Evolutionary conservation across 768 basidiomycete species (phyloP).

Genomic region (Albatrellus ellisii): DNA sequence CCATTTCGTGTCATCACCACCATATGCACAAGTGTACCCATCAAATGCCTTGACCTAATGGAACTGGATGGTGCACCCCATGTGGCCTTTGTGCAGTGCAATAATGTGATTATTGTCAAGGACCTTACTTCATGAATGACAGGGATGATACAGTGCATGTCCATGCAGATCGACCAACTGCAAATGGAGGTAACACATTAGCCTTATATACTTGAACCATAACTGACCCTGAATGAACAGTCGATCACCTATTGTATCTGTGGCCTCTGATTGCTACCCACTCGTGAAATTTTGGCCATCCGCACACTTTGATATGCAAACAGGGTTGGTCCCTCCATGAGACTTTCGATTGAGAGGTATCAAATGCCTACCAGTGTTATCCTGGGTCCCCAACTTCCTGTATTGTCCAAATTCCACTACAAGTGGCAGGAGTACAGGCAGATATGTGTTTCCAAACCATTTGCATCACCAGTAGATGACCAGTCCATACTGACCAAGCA

Average conservation of each 20-base stretch:
- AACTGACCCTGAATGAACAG: too few species aligned
- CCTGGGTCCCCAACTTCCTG: not conserved
- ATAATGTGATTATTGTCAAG: not conserved
- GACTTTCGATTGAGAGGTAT: too few species aligned
- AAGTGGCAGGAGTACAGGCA: not conserved
- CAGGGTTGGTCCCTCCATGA: too few species aligned
- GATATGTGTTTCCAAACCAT: not conserved
- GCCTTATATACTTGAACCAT: too few species aligned
- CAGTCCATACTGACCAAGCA: not conserved
- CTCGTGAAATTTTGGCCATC: not conserved
- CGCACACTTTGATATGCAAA: too few species aligned
- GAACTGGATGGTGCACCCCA: not conserved
- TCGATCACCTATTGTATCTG: not conserved
- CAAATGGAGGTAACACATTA: not conserved
- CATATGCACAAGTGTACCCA: not conserved
- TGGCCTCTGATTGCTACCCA: constrained; percentile 1
- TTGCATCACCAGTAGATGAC: not conserved
- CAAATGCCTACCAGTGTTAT: too few species aligned
- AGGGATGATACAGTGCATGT: not conserved
- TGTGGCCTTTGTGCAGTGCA: not conserved
- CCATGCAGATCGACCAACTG: not conserved
- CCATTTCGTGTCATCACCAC: not conserved
- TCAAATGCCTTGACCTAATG: constrained; percentile 1
- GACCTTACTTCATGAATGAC: not conserved
- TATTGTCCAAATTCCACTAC: not conserved